Conservation (phyloP, 192 early-diverging fungal genomes). For the Umbelopsis ramanniana region DNA sequence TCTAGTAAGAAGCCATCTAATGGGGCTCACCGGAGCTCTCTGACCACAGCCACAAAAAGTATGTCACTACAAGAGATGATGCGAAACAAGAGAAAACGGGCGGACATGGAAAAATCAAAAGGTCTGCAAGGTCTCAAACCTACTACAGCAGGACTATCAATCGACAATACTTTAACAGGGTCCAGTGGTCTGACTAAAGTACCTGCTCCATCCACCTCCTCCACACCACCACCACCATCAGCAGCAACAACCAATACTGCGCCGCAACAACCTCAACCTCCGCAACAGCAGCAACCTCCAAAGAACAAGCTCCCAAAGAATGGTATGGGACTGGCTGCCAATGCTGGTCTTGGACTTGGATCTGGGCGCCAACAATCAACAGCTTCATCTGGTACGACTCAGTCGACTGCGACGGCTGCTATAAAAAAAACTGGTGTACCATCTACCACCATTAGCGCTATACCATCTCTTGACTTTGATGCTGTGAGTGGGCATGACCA, state of each 20-base stretch:
- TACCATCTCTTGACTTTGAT: slow-evolving; percentile 3
- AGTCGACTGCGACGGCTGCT: not conserved
- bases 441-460: not conserved
- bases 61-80: slow-evolving; percentile 20
- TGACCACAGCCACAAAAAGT: not conserved
- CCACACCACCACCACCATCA: not conserved
- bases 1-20: slow-evolving; percentile 11
- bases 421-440: not conserved
- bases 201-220: not conserved
- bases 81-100: slow-evolving; percentile 21
- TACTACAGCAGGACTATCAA: slow-evolving; percentile 4
- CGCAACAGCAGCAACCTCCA: not conserved
- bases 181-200: not conserved
- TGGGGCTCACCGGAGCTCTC: not conserved
- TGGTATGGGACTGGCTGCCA: slow-evolving; percentile 8
- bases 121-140: not conserved
- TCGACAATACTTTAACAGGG: slow-evolving; percentile 8
- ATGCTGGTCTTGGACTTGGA: not conserved
- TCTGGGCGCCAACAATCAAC: not conserved
- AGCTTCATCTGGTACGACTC: not conserved
- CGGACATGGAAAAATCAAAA: slow-evolving; percentile 19
- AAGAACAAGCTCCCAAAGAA: slow-evolving; percentile 15
- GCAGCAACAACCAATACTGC: not conserved
- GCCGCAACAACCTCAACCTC: not conserved
- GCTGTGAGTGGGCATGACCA: not conserved